phyloP scores from a whole-genome alignment of 352 stramenopile genomes.

The Phytophthora pseudosyringae region DNA sequence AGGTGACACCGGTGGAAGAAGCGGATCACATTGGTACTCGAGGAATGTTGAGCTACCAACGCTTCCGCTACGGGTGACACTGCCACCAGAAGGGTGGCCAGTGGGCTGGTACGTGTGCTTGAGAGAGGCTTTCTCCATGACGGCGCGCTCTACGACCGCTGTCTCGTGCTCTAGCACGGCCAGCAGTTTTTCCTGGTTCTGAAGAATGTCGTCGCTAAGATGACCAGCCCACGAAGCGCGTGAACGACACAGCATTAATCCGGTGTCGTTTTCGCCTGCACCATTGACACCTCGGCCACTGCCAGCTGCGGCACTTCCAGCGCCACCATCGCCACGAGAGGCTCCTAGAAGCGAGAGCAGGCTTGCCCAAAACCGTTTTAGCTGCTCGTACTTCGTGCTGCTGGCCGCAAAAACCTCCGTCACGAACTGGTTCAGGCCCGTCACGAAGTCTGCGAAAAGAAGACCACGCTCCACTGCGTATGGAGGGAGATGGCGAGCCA shows the following conservation, averaged over 20 bases:
- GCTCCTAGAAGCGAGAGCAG: conserved; percentile 43
- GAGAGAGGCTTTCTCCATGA: conserved; percentile 83
- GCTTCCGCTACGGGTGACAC: conserved; percentile 11
- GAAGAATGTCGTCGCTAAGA: conserved; percentile 80
- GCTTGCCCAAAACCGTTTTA: conserved; percentile 63
- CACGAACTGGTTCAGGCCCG: conserved; percentile 50
- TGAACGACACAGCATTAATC: conserved; percentile 26
- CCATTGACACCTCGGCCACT: conserved; percentile 2
- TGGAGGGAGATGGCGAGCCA: conserved; percentile 45
- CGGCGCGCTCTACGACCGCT: conserved; percentile 72
- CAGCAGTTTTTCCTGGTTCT: conserved; percentile 84
- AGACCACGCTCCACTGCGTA: conserved; percentile 57
- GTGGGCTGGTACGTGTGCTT: conserved; percentile 68
- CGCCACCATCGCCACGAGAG: conserved; percentile 11
- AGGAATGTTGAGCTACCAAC: conserved; percentile 46
- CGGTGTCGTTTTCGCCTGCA: conserved; percentile 11
- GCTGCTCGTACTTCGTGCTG: conserved; percentile 40
- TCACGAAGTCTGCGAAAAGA: conserved; percentile 65
- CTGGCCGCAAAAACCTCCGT: conserved; percentile 42
- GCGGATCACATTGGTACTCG: conserved; percentile 70
- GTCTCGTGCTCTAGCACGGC: conserved; percentile 82
- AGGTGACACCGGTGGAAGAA: conserved; percentile 43
- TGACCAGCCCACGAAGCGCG: conserved; percentile 57
- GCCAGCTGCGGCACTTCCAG: not conserved
- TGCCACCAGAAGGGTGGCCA: conserved; percentile 22